Evolutionary conservation across 1,284 basidiomycete genomes (phyloP).

Genomic region (Tilletiopsis washingtonensis): DNA sequence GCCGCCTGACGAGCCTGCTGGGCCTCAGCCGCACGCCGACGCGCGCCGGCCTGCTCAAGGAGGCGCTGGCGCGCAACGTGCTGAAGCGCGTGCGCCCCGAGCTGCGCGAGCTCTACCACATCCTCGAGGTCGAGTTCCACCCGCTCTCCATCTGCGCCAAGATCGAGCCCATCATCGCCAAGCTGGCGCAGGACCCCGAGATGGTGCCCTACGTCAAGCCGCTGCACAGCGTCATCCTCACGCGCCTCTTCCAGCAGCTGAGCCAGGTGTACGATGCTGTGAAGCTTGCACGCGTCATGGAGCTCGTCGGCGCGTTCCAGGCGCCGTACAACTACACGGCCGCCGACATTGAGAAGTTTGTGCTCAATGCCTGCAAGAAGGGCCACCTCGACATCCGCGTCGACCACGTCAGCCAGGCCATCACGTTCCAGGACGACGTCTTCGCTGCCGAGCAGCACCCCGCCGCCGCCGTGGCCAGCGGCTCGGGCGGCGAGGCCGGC

Average conservation of each 20-base stretch:
- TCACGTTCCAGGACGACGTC: constrained; percentile 73
- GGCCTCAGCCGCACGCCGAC: constrained; percentile 80
- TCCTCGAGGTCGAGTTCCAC: constrained; percentile 90
- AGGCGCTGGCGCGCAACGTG: constrained; percentile 61
- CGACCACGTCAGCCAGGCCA: constrained; percentile 78
- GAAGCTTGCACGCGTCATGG: constrained; percentile 51
- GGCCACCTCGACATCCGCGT: constrained; percentile 82
- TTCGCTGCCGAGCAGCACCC: constrained; percentile 43
- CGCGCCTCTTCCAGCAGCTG: constrained; percentile 85
- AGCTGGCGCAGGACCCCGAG: constrained; percentile 38
- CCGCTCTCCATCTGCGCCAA: constrained; percentile 78
- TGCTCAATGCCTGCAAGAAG: constrained; percentile 82
- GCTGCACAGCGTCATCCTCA: constrained; percentile 83
- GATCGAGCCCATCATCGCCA: constrained; percentile 71
- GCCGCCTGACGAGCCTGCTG: constrained; percentile 74
- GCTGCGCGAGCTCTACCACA: constrained; percentile 75
- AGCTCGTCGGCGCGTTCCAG: constrained; percentile 45
- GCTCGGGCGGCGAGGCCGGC: background rate
- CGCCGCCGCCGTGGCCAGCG: constrained; percentile 10
- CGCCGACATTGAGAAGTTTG: constrained; percentile 56
- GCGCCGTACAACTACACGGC: constrained; percentile 40
- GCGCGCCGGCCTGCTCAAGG: constrained; percentile 65
- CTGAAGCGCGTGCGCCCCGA: constrained; percentile 71
- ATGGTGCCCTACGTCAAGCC: constrained; percentile 67
- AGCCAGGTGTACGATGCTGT: constrained; percentile 89